Conservation (phyloP, 2,329 filamentous ascomycete species). For the Colletotrichum karsti region DNA sequence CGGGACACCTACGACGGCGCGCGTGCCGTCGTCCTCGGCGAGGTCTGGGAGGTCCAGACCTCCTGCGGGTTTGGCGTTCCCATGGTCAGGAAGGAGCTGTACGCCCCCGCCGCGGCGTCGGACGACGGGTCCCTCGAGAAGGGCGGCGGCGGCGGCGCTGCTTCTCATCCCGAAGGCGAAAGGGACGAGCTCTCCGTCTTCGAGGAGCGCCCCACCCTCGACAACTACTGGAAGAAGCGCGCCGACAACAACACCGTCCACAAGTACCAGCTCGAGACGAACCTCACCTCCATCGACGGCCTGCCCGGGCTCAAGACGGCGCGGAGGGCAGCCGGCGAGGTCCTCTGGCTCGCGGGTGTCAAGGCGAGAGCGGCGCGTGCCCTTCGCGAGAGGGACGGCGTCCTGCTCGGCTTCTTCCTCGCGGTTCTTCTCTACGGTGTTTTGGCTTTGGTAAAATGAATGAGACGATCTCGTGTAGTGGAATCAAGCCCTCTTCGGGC, state of each 20-base stretch:
- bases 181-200: conserved; percentile 51
- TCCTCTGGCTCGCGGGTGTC: conserved; percentile 52
- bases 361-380: not conserved
- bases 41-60: conserved; percentile 73
- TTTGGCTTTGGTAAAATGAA: not conserved
- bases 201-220: conserved; percentile 64
- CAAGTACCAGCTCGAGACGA: conserved; percentile 66
- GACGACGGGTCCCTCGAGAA: conserved; percentile 28
- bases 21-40: conserved; percentile 67
- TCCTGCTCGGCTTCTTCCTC: conserved; percentile 31
- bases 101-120: conserved; percentile 36
- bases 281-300: conserved; percentile 65
- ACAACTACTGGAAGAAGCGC: conserved; percentile 57
- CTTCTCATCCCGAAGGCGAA: not conserved
- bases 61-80: conserved; percentile 74
- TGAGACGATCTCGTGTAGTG: not conserved
- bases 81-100: conserved; percentile 51
- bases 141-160: conserved; percentile 15
- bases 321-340: conserved; percentile 57
- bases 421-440: conserved; percentile 23
- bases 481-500: not conserved
- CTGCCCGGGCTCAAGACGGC: conserved; percentile 65
- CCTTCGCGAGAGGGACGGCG: conserved; percentile 21
- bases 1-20: conserved; percentile 52
- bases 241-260: conserved; percentile 57